Percentiles rank a stretch among this genome's conserved stretches.
Conservation (phyloP, 2,329 filamentous ascomycete genomes). For the Trichoderma harzianum region DNA sequence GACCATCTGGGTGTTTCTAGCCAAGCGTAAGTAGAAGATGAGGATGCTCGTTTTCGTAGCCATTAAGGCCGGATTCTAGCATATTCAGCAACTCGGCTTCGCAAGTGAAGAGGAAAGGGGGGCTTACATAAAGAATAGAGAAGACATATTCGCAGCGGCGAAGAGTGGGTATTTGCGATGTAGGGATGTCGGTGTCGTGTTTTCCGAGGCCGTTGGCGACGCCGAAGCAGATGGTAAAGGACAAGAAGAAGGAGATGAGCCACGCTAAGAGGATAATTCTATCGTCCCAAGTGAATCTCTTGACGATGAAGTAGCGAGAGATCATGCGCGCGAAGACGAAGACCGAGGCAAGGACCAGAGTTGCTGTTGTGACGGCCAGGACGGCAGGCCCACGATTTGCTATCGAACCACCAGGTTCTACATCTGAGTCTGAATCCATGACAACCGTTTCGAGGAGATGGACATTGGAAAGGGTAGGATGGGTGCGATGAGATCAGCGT, state of each 20-base stretch:
- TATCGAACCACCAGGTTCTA: constrained; percentile 29
- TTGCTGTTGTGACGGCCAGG: constrained; percentile 66
- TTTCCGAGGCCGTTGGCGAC: constrained; percentile 64
- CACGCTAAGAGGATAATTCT: constrained; percentile 78
- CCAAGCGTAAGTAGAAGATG: constrained; percentile 82
- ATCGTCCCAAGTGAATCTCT: constrained; percentile 71
- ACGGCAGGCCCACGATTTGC: constrained; percentile 58
- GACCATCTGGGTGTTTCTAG: constrained; percentile 70
- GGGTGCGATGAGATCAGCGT: neutral
- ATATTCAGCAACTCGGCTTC: constrained; percentile 10
- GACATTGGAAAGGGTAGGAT: neutral
- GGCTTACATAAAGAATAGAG: constrained; percentile 57
- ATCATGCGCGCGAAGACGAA: constrained; percentile 74
- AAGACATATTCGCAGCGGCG: constrained; percentile 62
- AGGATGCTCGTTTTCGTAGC: constrained; percentile 90
- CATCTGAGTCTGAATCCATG: constrained; percentile 17
- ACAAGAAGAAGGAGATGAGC: constrained; percentile 65
- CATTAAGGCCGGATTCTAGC: constrained; percentile 84
- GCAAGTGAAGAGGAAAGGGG: neutral
- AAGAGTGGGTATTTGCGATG: constrained; percentile 47
- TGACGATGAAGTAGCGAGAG: constrained; percentile 70
- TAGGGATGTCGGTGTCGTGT: constrained; percentile 58
- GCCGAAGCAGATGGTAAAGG: constrained; percentile 63
- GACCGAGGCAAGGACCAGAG: constrained; percentile 65
- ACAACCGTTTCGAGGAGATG: constrained; percentile 17